Conservation (phyloP, 2,329 filamentous ascomycete genomes). For the Alternaria triticimaculans region DNA sequence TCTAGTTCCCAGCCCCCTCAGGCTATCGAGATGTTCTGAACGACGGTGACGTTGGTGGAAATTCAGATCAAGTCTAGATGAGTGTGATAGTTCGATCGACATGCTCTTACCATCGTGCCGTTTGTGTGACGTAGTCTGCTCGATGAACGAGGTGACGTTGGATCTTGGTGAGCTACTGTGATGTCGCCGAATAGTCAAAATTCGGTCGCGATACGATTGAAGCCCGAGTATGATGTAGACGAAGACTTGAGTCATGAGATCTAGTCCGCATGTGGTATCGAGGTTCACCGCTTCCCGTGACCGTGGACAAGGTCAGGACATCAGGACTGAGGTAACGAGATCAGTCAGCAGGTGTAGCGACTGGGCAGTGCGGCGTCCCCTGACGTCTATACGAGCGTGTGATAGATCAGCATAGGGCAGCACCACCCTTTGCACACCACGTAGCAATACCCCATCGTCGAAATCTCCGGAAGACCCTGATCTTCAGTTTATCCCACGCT, state of each 20-base stretch:
- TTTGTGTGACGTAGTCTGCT: neutral
- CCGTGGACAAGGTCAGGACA: neutral
- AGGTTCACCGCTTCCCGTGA: slow-evolving; percentile 7
- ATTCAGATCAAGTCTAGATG: neutral
- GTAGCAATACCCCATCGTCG: slow-evolving; percentile 2
- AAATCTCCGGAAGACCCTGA: slow-evolving; percentile 15
- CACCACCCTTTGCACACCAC: slow-evolving; percentile 7
- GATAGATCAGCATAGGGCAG: neutral
- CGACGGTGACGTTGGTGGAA: neutral
- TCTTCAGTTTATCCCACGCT: slow-evolving; percentile 3
- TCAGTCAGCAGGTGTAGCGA: neutral
- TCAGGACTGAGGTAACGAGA: neutral
- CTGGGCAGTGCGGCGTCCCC: neutral
- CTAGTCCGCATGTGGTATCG: slow-evolving; percentile 1
- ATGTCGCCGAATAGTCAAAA: neutral
- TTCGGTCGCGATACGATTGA: neutral
- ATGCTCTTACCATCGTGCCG: neutral
- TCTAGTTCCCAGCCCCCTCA: neutral
- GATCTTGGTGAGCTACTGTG: neutral
- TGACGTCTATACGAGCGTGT: neutral
- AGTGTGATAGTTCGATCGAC: neutral
- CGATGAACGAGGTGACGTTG: neutral
- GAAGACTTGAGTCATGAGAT: neutral
- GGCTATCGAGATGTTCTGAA: neutral
- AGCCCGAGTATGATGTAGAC: slow-evolving; percentile 4